Percentiles rank a stretch among this genome's conserved stretches.
phyloP scores from a whole-genome alignment of 495 filamentous ascomycete species.

The Tuber microsphaerosporum region DNA sequence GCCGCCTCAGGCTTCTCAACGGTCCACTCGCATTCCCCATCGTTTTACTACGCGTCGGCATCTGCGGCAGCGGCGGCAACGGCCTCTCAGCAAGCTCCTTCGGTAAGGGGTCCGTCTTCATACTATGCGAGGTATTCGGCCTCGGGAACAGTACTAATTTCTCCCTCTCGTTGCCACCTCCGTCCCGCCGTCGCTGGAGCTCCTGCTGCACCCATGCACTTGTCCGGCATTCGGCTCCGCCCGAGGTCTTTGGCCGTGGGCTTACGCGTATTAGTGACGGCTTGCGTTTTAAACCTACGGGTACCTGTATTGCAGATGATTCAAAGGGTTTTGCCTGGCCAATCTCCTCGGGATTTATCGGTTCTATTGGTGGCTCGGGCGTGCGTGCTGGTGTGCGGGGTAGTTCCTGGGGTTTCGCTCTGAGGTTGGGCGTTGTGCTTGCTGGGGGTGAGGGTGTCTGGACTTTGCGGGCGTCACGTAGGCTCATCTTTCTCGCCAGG shows the following conservation, averaged over 20 bases:
- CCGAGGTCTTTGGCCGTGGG: not conserved
- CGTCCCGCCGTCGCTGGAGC: conserved; percentile 13
- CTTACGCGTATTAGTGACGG: not conserved
- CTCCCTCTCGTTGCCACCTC: conserved; percentile 8
- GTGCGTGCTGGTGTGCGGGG: conserved; percentile 7
- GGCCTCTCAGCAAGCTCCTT: conserved; percentile 19
- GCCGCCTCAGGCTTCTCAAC: conserved; percentile 18
- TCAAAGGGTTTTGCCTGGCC: conserved; percentile 18
- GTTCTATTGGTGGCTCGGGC: conserved; percentile 19
- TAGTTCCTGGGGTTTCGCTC: not conserved
- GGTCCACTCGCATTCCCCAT: conserved; percentile 10
- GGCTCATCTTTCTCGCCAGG: conserved; percentile 25
- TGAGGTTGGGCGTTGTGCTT: conserved; percentile 1
- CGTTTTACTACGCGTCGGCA: conserved; percentile 24
- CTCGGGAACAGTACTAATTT: conserved; percentile 24
- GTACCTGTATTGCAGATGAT: conserved; percentile 15
- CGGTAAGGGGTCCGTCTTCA: conserved; percentile 16
- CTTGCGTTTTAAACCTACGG: conserved; percentile 11
- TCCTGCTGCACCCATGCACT: not conserved
- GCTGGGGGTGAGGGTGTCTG: not conserved
- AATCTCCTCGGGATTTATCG: conserved; percentile 11
- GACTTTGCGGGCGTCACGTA: conserved; percentile 15
- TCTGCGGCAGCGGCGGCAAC: conserved; percentile 28
- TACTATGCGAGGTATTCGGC: conserved; percentile 10
- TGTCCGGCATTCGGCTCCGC: not conserved